Base-by-base conservation (phyloP, 2,329 filamentous ascomycete species). In the Penicillium fuscoglaucum region DNA sequence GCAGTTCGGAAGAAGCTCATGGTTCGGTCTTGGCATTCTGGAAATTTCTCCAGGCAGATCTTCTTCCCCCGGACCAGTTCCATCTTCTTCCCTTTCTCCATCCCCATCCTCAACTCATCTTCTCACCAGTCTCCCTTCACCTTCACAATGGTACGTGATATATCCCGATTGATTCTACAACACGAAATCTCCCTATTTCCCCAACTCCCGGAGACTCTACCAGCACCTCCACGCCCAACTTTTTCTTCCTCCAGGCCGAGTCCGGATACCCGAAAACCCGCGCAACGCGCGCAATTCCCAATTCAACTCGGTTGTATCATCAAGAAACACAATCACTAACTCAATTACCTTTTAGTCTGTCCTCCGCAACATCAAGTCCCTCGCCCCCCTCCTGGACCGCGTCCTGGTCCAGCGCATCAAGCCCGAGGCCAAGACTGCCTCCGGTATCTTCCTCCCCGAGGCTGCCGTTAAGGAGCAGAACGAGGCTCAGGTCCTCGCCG, bases 331-430 rank as follows among this genome's bases (percentile, higher is more conserved):
- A 35, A 21, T 53, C 43, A 50, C 56, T 56, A 33, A 60, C 29
- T 51, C 21, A 35, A n/a, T 0, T 3, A 7, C 15, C 17, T 40
- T 54, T n/a, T 57, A 74, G 70, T 74, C 73, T 72, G 85, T 93
- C 67, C 86, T 98, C 82, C 95, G 93, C 79, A 96, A 90, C 77
- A 93, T 99, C 87, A 95, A 93, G 82, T 88, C 88, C 73, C 93
- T 99, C 72, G 90, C 89, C 60, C 95, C 95, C 64, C 93, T 99
- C 69, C 88, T 99, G 80, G 95, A 99, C 87, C 93, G 95, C 72
- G 92, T 99, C 70, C 89, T 99, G 66, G 91, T 99, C 69, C 95
- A 99, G 87, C 91, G 95, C 80, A 82, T 97, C 82, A 98, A 98
- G 84, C 90, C 93, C 73, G 93, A 98, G 82, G 80, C 92, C 76